Percentiles rank a stretch among this genome's conserved stretches.
Conservation (phyloP, 73 alveolate species). For the Paramecium sexaurelia region DNA sequence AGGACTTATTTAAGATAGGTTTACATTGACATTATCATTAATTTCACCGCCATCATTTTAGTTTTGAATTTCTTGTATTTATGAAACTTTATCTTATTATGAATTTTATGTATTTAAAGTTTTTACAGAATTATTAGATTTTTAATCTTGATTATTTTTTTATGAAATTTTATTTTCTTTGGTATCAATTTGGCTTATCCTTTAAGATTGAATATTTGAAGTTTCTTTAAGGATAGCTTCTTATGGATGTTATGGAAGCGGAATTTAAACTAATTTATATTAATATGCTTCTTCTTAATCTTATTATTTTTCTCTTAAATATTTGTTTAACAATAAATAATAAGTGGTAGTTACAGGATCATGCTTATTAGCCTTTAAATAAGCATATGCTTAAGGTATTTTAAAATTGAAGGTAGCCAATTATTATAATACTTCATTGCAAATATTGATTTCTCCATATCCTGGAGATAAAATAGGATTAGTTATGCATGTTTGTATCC, state of each 20-base stretch:
- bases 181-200: neutral
- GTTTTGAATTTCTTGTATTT: neutral
- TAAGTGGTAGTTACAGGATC: constrained; percentile 87
- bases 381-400: constrained; percentile 72
- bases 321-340: constrained; percentile 87
- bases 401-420: constrained; percentile 74
- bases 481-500: constrained; percentile 70
- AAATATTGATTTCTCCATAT: neutral
- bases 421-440: neutral
- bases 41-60: neutral
- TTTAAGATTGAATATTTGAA: neutral
- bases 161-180: neutral
- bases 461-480: constrained; percentile 59
- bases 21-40: neutral
- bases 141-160: neutral
- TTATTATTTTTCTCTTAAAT: constrained; percentile 57
- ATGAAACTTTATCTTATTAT: neutral
- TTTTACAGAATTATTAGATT: neutral
- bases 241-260: neutral
- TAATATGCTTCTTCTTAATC: constrained; percentile 72
- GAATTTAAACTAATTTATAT: constrained; percentile 30
- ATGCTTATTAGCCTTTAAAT: constrained; percentile 82
- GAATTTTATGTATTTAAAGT: neutral
- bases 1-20: neutral
- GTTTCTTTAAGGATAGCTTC: neutral